Conservation (phyloP, 2,329 filamentous ascomycete species). For the Microdochium paspali region DNA sequence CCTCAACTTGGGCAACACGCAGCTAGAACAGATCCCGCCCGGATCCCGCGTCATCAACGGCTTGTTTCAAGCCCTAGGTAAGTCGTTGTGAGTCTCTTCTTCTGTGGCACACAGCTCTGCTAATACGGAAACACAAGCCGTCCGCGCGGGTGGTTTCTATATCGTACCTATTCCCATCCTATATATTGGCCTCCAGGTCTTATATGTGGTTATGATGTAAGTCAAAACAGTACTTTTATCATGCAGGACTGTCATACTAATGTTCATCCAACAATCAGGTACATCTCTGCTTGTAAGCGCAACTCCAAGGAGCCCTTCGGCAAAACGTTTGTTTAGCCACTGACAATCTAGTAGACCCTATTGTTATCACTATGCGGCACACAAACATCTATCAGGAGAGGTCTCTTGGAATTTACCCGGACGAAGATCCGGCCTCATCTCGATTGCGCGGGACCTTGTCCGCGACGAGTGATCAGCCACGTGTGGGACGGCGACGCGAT, state of each 20-base stretch:
- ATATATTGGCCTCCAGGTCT: slow-evolving; percentile 34
- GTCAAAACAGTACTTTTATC: background rate
- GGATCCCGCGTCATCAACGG: slow-evolving; percentile 52
- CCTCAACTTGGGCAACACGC: slow-evolving; percentile 52
- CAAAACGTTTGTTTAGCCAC: background rate
- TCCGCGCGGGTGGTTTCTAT: slow-evolving; percentile 58
- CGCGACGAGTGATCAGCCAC: slow-evolving; percentile 1
- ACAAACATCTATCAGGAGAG: slow-evolving; percentile 56
- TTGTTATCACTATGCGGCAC: slow-evolving; percentile 41
- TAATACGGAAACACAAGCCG: slow-evolving; percentile 25
- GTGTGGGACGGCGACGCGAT: slow-evolving; percentile 8
- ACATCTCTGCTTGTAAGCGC: background rate
- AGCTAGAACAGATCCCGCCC: slow-evolving; percentile 39
- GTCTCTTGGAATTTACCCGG: slow-evolving; percentile 38
- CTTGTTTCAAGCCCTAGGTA: slow-evolving; percentile 52
- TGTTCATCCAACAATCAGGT: too few relatives aligned
- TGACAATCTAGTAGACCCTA: slow-evolving; percentile 36
- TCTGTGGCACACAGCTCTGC: background rate
- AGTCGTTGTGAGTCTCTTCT: slow-evolving; percentile 10
- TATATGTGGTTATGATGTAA: slow-evolving; percentile 43
- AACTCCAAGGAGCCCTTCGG: background rate
- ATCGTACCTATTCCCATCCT: slow-evolving; percentile 50
- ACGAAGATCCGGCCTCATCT: background rate
- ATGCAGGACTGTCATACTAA: background rate
- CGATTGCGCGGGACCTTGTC: background rate